These are phyloP conservation scores for Hymenoscyphus linearis DNA, from an alignment of 2,329 filamentous ascomycete species.

Conservation along the genomic window DNA sequence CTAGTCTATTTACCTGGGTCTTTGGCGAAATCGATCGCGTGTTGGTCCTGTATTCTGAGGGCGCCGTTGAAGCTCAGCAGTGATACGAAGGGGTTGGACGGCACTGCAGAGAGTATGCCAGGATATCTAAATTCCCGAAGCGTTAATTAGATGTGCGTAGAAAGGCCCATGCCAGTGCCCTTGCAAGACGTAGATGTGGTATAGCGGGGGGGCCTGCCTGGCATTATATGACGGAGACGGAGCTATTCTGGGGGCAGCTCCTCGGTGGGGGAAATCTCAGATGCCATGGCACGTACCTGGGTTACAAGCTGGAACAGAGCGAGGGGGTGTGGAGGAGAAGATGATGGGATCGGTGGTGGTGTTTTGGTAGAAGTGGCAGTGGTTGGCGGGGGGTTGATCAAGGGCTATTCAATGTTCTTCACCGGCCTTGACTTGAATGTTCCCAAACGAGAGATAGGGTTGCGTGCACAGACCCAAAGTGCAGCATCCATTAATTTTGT, in stretches of 20 bases:
- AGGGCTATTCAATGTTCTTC: background rate
- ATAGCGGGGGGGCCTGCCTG: constrained; percentile 21
- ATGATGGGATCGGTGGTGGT: background rate
- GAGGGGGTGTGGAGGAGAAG: constrained; percentile 7
- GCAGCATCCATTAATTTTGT: constrained; percentile 8
- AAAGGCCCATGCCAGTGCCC: background rate
- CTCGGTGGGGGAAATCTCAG: constrained; percentile 1
- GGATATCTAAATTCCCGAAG: background rate
- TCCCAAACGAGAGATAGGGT: constrained; percentile 8
- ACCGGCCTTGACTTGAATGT: constrained; percentile 4
- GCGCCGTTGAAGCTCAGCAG: constrained; percentile 6
- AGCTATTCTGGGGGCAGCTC: constrained; percentile 14
- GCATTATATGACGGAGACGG: constrained; percentile 24
- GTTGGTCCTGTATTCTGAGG: constrained; percentile 13
- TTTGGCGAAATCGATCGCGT: constrained; percentile 29
- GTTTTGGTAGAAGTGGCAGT: background rate
- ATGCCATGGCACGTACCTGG: constrained; percentile 27
- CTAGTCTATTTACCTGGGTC: constrained; percentile 30
- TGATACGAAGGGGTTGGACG: background rate
- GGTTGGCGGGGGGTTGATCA: background rate
- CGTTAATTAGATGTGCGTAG: constrained; percentile 4
- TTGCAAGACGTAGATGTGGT: constrained; percentile 11
- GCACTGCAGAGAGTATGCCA: background rate
- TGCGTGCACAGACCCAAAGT: constrained; percentile 5
- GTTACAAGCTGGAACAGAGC: constrained; percentile 11